phyloP scores from a whole-genome alignment of 2,329 filamentous ascomycete species.

The Aspergillus sclerotialis region DNA sequence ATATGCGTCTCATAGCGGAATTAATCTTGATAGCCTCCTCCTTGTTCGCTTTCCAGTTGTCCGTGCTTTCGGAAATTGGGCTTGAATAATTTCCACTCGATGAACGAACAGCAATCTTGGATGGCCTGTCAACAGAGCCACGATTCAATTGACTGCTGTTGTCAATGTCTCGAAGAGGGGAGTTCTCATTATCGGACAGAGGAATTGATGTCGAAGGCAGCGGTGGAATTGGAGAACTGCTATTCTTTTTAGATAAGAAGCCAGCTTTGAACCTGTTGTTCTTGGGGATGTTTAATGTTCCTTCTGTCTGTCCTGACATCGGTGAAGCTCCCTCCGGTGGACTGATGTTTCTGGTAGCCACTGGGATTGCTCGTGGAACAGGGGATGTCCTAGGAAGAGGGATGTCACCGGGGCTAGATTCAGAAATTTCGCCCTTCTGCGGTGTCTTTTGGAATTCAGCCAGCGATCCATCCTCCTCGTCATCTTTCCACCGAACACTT shows the following conservation, averaged over 20 bases:
- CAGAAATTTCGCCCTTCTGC: slow-evolving; percentile 51
- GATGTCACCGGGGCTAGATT: slow-evolving; percentile 47
- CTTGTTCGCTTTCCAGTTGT: slow-evolving; percentile 40
- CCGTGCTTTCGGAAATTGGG: slow-evolving; percentile 42
- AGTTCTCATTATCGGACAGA: slow-evolving; percentile 52
- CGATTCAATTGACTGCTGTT: slow-evolving; percentile 44
- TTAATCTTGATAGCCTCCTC: slow-evolving; percentile 49
- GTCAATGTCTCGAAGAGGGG: slow-evolving; percentile 49
- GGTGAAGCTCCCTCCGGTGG: slow-evolving; percentile 48
- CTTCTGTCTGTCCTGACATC: slow-evolving; percentile 49
- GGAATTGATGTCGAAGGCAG: slow-evolving; percentile 53
- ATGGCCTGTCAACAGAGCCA: slow-evolving; percentile 34
- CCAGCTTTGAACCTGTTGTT: slow-evolving; percentile 82
- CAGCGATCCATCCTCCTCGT: slow-evolving; percentile 75
- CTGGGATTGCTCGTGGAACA: slow-evolving; percentile 37
- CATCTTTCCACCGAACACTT: slow-evolving; percentile 85
- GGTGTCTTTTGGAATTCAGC: slow-evolving; percentile 92
- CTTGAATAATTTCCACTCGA: slow-evolving; percentile 29
- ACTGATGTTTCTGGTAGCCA: slow-evolving; percentile 26
- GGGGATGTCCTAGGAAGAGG: slow-evolving; percentile 48
- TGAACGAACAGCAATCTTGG: slow-evolving; percentile 32
- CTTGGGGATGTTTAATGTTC: slow-evolving; percentile 54
- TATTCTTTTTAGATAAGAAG: slow-evolving; percentile 66
- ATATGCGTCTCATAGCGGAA: slow-evolving; percentile 51
- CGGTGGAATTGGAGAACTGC: slow-evolving; percentile 57